phyloP scores from a whole-genome alignment of 192 early-diverging fungal species.

The Kickxella alabastrina region DNA sequence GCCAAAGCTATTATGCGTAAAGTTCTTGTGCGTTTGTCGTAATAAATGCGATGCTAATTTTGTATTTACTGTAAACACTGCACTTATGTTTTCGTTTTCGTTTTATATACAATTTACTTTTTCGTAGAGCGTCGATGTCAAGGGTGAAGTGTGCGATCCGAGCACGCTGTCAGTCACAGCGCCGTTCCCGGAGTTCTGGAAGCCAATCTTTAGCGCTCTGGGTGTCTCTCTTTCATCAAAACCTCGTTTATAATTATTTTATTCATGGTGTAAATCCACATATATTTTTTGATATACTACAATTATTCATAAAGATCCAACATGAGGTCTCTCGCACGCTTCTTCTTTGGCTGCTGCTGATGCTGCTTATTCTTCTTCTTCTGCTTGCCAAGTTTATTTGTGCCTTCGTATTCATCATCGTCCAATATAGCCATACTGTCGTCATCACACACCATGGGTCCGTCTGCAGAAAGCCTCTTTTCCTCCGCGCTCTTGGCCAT shows the following conservation, averaged over 20 bases:
- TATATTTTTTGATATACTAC: conserved; percentile 1
- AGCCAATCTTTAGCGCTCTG: conserved; percentile 14
- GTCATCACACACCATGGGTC: no score
- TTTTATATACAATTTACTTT: no score
- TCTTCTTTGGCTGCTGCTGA: conserved; percentile 4
- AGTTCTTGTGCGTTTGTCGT: no score
- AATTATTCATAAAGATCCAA: conserved; percentile 14
- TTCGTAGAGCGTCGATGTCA: conserved; percentile 7
- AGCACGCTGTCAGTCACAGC: conserved; percentile 11
- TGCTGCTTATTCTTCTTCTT: conserved; percentile 2
- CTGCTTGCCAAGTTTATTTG: neutral
- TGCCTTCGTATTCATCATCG: conserved; percentile 1
- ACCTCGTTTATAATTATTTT: neutral
- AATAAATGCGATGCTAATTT: no score
- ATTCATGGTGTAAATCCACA: neutral
- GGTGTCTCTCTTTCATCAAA: conserved; percentile 4
- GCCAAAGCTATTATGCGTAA: no score
- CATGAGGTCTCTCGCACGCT: conserved; percentile 5
- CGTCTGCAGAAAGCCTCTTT: no score
- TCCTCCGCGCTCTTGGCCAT: no score
- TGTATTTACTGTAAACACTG: no score
- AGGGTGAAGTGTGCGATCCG: neutral
- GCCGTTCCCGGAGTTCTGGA: conserved; percentile 31
- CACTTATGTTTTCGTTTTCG: no score
- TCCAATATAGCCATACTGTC: no score